Evolutionary conservation across 768 basidiomycete species (phyloP), one percentile per base, ranked within the genome.

Genomic region (Hypholoma sublateritium): DNA sequence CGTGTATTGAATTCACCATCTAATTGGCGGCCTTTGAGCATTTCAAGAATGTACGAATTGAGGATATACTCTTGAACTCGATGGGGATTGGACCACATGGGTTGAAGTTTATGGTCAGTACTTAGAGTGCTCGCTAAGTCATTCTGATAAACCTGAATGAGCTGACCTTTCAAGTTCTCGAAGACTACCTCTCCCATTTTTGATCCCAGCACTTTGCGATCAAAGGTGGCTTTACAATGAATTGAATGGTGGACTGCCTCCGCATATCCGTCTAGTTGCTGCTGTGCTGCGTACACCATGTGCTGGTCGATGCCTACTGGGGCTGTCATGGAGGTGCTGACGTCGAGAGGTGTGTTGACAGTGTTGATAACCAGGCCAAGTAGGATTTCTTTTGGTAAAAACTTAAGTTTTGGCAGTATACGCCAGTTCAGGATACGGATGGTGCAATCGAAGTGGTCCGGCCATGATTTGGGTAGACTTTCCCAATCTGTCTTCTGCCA

Each of bases 281-380:
- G 72, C 53, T 72, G 70, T 4, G 39, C 65, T 0, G 65, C 69
- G 46, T 73, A 72, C 5, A 59, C 62, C 57, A 73, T 61, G 34
- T 75, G 74, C 0, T 53, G 14, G 1, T 46, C 53, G 11, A 59
- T 36, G 0, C 66, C 65, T 0, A 50, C 54, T 5, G 1, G 43
- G 8, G 39, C 16, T 0, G 62, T n/a, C n/a, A 28, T 21, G 0
- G 39, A 8, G 0, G n/a, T 56, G 0, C 50, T 57, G 4, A 34
- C 8, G 7, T 53, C 55, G 1, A 57, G 35, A 4, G 59, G 60
- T 3, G 63, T 67, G 2, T 8, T 44, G 4, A 35, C 25, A 0
- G 70, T 72, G 61, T 74, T 72, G 37, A 73, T 56, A 0, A 69
- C 66, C 4, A 69, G 37, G 0, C 71, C 70, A 0, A 75, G 61